phyloP scores from a whole-genome alignment of 2,329 filamentous ascomycete genomes.

The Microdochium paspali region DNA sequence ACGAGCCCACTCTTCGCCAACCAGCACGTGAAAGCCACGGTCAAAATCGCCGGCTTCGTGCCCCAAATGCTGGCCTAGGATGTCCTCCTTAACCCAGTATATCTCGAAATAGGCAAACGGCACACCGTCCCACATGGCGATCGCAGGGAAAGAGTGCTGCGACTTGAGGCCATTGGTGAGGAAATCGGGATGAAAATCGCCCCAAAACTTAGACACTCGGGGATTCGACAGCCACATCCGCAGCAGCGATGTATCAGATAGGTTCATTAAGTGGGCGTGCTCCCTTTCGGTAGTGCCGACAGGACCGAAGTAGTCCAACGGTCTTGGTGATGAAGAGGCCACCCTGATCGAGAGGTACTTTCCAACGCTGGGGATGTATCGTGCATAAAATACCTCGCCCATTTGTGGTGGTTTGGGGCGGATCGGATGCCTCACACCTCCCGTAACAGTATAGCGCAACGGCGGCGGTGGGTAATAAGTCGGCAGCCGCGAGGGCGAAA shows the following conservation, averaged over 20 bases:
- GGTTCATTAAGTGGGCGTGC: conserved; percentile 28
- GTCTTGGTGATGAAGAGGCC: conserved; percentile 57
- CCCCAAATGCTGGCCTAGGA: conserved; percentile 59
- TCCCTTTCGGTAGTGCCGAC: conserved; percentile 28
- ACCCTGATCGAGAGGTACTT: conserved; percentile 87
- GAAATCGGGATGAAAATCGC: conserved; percentile 55
- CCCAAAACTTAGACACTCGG: conserved; percentile 81
- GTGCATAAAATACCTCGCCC: conserved; percentile 84
- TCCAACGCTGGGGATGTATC: conserved; percentile 71
- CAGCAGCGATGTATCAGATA: conserved; percentile 52
- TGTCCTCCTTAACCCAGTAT: conserved; percentile 96
- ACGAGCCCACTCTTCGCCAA: conserved; percentile 87
- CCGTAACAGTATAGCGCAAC: conserved; percentile 69
- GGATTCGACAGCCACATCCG: conserved; percentile 84
- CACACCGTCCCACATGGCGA: conserved; percentile 88
- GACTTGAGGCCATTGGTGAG: conserved; percentile 55
- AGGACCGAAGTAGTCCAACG: conserved; percentile 57
- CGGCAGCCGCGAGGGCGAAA: conserved; percentile 74
- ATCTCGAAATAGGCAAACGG: conserved; percentile 97
- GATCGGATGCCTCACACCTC: conserved; percentile 73
- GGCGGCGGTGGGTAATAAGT: conserved; percentile 85
- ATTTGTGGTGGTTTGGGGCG: conserved; percentile 83
- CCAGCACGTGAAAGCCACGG: conserved; percentile 75
- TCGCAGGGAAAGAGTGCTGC: conserved; percentile 77
- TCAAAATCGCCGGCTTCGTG: conserved; percentile 69